Percentiles rank a stretch among this genome's conserved stretches.
Evolutionary conservation across 305 asterid species (phyloP).

Genomic region (Fraxinus albicans): DNA sequence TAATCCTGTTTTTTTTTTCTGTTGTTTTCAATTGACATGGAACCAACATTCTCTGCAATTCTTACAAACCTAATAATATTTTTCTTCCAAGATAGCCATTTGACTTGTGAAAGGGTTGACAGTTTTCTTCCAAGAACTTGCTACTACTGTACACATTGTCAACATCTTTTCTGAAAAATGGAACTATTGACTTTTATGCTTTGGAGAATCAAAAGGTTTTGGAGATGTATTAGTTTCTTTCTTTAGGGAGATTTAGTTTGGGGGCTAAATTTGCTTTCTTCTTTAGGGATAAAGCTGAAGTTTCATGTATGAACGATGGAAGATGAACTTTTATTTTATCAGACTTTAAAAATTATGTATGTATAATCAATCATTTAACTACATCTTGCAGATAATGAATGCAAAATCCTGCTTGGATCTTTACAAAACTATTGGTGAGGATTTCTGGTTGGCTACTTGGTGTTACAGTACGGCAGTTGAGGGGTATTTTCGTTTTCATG

Average conservation of each 20-base stretch:
- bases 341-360: background rate
- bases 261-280: background rate
- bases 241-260: background rate
- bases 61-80: slow-evolving; percentile 11
- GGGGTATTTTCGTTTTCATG: slow-evolving; percentile 54
- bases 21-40: slow-evolving; percentile 17
- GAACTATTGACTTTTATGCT: background rate
- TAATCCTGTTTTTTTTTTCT: slow-evolving; percentile 11
- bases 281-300: background rate
- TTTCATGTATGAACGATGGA: background rate
- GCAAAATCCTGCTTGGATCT: slow-evolving; percentile 92
- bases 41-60: background rate
- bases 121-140: background rate
- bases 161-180: background rate
- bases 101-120: background rate
- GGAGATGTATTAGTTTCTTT: slow-evolving; percentile 12
- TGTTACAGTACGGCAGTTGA: slow-evolving; percentile 76
- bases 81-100: slow-evolving; percentile 11
- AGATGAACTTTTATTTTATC: background rate
- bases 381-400: slow-evolving; percentile 62
- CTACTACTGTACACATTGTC: slow-evolving; percentile 1
- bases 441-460: slow-evolving; percentile 94
- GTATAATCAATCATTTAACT: slow-evolving; percentile 17
- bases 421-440: slow-evolving; percentile 73
- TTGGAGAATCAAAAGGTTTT: slow-evolving; percentile 2